A percentile compares a stretch with the other conserved stretches of the same genome.
phyloP scores from a whole-genome alignment of 345 rosid species.

The Ailanthus altissimus region DNA sequence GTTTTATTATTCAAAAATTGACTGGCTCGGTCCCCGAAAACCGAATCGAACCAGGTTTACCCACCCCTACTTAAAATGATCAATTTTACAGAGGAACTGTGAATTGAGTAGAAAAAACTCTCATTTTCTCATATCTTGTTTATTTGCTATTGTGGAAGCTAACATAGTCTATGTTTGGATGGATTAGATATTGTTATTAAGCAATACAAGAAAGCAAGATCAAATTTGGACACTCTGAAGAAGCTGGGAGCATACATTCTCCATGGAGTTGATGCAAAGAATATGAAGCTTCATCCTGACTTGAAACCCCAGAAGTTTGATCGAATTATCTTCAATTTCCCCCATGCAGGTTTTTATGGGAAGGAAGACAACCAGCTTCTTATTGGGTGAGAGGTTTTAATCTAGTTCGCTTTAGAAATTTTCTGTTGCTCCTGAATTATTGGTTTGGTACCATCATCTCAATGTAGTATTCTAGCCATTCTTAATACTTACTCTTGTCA shows the following conservation, averaged over 20 bases:
- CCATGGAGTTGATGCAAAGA: conserved; percentile 59
- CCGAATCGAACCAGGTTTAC: too few relatives aligned
- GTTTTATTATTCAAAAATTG: too few relatives aligned
- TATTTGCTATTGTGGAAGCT: not conserved
- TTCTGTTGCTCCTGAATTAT: not conserved
- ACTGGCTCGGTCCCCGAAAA: too few relatives aligned
- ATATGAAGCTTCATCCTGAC: conserved; percentile 33
- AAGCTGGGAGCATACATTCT: conserved; percentile 43
- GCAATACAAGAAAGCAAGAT: conserved; percentile 46
- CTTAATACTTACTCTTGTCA: not conserved
- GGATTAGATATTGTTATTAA: conserved; percentile 36
- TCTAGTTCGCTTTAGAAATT: not conserved
- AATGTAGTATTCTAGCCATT: not conserved
- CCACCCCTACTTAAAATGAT: too few relatives aligned
- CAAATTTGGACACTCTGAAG: conserved; percentile 39
- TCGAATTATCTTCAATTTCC: conserved; percentile 57
- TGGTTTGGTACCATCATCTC: not conserved
- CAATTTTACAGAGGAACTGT: too few relatives aligned
- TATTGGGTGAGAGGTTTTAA: conserved; percentile 35
- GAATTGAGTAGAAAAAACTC: too few relatives aligned
- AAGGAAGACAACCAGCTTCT: conserved; percentile 30
- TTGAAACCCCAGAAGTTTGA: conserved; percentile 47
- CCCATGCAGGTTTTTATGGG: conserved; percentile 64
- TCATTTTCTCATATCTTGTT: not conserved
- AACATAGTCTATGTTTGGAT: not conserved